These are phyloP conservation scores for Microthyrium microscopicum DNA, from an alignment of 2,329 filamentous ascomycete genomes.

Conservation along the genomic window DNA sequence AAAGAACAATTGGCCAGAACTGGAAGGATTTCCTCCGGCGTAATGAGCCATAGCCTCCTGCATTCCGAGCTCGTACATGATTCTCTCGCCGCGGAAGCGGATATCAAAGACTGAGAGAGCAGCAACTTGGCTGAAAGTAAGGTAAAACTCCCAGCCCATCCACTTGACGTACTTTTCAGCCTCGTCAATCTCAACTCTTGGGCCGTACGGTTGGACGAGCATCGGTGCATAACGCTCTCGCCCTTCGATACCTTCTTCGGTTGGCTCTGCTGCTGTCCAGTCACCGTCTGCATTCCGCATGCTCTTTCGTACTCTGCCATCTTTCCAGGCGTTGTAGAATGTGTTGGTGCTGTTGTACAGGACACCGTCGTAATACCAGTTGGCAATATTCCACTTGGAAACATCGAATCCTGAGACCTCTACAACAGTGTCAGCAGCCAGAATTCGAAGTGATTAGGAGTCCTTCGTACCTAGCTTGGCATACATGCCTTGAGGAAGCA, in stretches of 20 bases:
- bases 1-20: conserved; percentile 26
- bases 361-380: conserved; percentile 25
- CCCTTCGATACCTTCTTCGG: conserved; percentile 13
- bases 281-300: conserved; percentile 14
- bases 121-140: conserved; percentile 27
- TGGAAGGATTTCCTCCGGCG: conserved; percentile 30
- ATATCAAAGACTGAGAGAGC: conserved; percentile 34
- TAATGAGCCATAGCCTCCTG: conserved; percentile 39
- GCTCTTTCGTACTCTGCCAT: conserved; percentile 20
- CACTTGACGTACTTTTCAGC: conserved; percentile 33
- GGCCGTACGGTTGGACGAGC: conserved; percentile 22
- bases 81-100: conserved; percentile 31
- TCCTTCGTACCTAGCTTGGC: too few species aligned
- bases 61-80: conserved; percentile 36
- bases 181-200: conserved; percentile 25
- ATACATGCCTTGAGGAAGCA: conserved; percentile 30
- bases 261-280: conserved; percentile 13
- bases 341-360: conserved; percentile 21
- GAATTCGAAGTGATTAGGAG: too few species aligned
- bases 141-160: conserved; percentile 37
- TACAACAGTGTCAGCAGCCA: too few species aligned
- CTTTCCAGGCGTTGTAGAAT: conserved; percentile 22
- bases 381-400: conserved; percentile 25
- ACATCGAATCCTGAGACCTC: conserved; percentile 29
- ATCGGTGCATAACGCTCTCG: conserved; percentile 11